Evolutionary conservation across 2,329 filamentous ascomycete genomes (phyloP).

Genomic region (Purpureocillium lavendulum): DNA sequence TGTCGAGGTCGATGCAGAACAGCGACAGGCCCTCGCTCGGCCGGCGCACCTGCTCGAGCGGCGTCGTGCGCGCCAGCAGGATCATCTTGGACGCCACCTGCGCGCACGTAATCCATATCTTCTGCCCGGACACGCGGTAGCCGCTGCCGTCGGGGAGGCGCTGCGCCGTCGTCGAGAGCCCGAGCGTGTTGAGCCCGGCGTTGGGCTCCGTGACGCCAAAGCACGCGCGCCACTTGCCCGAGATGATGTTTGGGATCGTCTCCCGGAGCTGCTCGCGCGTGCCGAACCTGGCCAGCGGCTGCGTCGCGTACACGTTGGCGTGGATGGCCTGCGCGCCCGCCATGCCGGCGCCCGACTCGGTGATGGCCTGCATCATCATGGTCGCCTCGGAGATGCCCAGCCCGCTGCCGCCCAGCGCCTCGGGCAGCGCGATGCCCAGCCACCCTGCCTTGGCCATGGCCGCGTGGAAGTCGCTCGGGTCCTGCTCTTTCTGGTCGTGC

Average conservation of each 20-base stretch:
- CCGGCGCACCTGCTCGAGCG: slow-evolving; percentile 57
- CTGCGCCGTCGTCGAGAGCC: slow-evolving; percentile 56
- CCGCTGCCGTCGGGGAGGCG: slow-evolving; percentile 33
- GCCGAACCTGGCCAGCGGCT: slow-evolving; percentile 66
- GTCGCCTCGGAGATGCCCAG: slow-evolving; percentile 74
- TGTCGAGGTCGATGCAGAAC: slow-evolving; percentile 73
- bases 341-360: slow-evolving; percentile 73
- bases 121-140: slow-evolving; percentile 67
- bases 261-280: slow-evolving; percentile 52
- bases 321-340: slow-evolving; percentile 57
- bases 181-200: slow-evolving; percentile 69
- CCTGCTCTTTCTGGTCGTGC: slow-evolving; percentile 59
- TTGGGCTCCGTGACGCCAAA: slow-evolving; percentile 84
- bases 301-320: slow-evolving; percentile 66
- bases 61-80: slow-evolving; percentile 67
- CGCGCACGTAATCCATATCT: slow-evolving; percentile 84
- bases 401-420: slow-evolving; percentile 64
- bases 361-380: slow-evolving; percentile 80
- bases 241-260: slow-evolving; percentile 63
- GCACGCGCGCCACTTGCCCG: slow-evolving; percentile 62
- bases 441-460: slow-evolving; percentile 68
- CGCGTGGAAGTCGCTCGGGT: slow-evolving; percentile 69
- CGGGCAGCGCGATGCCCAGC: slow-evolving; percentile 73
- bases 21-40: slow-evolving; percentile 69
- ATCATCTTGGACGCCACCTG: slow-evolving; percentile 81